Percentiles rank a stretch among this genome's conserved stretches.
Evolutionary conservation across 345 rosid species (phyloP).

Genomic region (Salix exigua): DNA sequence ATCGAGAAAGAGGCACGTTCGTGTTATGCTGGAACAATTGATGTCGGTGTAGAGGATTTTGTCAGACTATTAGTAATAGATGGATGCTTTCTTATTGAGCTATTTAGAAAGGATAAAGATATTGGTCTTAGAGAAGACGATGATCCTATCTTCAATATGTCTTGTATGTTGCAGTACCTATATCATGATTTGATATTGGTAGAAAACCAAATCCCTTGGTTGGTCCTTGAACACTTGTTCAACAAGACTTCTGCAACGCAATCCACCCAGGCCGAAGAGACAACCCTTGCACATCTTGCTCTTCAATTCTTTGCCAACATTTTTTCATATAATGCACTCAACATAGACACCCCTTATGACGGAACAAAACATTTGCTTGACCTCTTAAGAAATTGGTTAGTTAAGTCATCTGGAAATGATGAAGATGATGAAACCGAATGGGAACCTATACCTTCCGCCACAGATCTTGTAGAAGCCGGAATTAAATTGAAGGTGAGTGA

Average conservation of each 20-base stretch:
- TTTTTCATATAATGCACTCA: background rate
- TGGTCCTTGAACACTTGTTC: slow-evolving; percentile 26
- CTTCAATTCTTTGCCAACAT: background rate
- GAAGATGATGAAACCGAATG: background rate
- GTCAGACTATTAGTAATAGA: slow-evolving; percentile 23
- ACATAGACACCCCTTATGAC: background rate
- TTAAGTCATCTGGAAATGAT: background rate
- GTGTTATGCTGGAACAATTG: slow-evolving; percentile 11
- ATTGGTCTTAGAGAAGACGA: background rate
- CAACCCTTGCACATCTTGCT: too few relatives aligned
- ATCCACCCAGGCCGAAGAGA: too few relatives aligned
- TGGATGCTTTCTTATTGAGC: slow-evolving; percentile 33
- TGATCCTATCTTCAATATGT: slow-evolving; percentile 28
- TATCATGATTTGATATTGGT: slow-evolving; percentile 36
- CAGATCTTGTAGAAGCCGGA: slow-evolving; percentile 3
- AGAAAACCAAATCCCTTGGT: slow-evolving; percentile 31
- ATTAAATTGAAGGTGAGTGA: background rate
- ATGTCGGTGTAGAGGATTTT: background rate
- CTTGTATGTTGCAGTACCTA: slow-evolving; percentile 27
- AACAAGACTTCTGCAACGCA: background rate
- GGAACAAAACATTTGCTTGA: slow-evolving; percentile 18
- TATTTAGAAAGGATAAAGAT: slow-evolving; percentile 11
- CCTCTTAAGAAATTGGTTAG: background rate
- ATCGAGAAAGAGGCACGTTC: slow-evolving; percentile 15
- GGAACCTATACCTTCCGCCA: slow-evolving; percentile 4